phyloP scores from a whole-genome alignment of 2,329 filamentous ascomycete species.

The Venturia oleaginea region DNA sequence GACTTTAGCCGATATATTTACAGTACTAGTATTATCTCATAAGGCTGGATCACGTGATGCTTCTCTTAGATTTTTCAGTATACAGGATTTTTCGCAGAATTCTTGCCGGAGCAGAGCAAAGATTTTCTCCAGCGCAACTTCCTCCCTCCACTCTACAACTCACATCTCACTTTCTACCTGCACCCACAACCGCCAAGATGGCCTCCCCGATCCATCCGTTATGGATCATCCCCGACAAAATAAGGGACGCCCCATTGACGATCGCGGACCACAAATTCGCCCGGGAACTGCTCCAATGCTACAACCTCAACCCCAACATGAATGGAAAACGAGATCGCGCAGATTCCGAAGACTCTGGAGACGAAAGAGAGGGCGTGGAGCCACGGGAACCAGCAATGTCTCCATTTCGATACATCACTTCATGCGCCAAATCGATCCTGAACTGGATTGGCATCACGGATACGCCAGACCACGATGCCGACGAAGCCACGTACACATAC shows the following conservation, averaged over 20 bases:
- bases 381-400: neutral
- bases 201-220: neutral
- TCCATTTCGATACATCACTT: neutral
- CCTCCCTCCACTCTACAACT: neutral
- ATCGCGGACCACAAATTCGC: neutral
- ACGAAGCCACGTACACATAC: neutral
- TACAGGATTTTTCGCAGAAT: neutral
- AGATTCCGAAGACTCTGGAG: neutral
- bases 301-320: neutral
- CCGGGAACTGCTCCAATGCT: neutral
- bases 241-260: neutral
- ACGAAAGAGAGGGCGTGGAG: neutral
- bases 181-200: neutral
- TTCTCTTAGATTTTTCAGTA: neutral
- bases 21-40: neutral
- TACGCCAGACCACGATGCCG: neutral
- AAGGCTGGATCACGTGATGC: neutral
- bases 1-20: no score
- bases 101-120: neutral
- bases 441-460: neutral
- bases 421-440: neutral
- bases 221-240: neutral
- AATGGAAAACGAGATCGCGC: neutral
- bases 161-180: neutral
- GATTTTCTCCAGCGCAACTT: neutral